Evolutionary conservation across 2,329 filamentous ascomycete genomes (phyloP).

Genomic region (Colletotrichum cereale): DNA sequence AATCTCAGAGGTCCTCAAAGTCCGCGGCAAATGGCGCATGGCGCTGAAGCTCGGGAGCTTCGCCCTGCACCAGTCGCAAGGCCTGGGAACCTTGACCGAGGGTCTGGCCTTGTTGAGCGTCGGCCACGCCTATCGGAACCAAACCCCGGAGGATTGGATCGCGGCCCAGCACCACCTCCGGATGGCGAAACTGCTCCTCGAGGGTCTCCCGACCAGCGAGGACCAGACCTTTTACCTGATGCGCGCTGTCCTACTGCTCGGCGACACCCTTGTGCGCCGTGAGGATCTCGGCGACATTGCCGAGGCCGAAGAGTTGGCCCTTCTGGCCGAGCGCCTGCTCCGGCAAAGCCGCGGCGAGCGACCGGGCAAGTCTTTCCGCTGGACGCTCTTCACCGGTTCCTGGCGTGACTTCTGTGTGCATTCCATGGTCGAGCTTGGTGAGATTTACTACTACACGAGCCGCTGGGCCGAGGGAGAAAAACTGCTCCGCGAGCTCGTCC

Average conservation of each 20-base stretch:
- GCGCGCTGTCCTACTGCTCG: constrained; percentile 41
- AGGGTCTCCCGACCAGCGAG: constrained; percentile 31
- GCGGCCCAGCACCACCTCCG: constrained; percentile 37
- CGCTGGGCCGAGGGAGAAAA: constrained; percentile 41
- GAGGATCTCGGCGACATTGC: constrained; percentile 39
- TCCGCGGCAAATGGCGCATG: constrained; percentile 38
- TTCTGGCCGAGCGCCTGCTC: constrained; percentile 36
- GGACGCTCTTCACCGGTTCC: constrained; percentile 37
- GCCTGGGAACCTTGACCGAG: constrained; percentile 35
- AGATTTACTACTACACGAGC: constrained; percentile 43
- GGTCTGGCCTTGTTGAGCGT: constrained; percentile 40
- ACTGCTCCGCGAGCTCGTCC: constrained; percentile 40
- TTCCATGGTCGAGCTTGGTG: constrained; percentile 43
- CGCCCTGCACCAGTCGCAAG: constrained; percentile 31
- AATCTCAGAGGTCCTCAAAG: constrained; percentile 37
- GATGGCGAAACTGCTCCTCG: constrained; percentile 37
- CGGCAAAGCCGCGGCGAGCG: constrained; percentile 26
- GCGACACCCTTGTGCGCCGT: constrained; percentile 41
- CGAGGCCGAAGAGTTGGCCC: constrained; percentile 37
- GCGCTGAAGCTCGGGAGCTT: constrained; percentile 31
- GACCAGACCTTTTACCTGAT: constrained; percentile 40
- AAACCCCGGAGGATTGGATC: constrained; percentile 38
- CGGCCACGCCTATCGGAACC: constrained; percentile 41
- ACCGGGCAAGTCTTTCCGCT: constrained; percentile 31
- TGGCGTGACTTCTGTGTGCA: constrained; percentile 42